Evolutionary conservation across 2,329 filamentous ascomycete genomes (phyloP), one percentile per base, ranked within the genome.

Genomic region (Ophiostoma sp.): DNA sequence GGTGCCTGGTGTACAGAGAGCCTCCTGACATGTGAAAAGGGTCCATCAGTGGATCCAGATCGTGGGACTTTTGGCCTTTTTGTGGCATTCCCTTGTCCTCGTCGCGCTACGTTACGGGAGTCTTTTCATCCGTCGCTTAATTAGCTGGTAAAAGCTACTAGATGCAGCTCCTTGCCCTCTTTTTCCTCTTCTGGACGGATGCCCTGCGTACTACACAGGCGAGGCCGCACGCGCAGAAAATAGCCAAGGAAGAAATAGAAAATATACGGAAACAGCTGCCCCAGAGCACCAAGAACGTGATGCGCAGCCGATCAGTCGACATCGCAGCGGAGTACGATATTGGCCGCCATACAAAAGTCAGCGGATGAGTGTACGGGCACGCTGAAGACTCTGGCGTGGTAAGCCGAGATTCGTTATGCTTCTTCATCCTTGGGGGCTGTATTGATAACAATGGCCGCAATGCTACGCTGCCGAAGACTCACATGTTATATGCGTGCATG

Each of bases 1-100:
- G 27, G 49, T 55, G 42, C 8, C 8, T 27, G 49, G n/a, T 14
- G 14, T 14, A 55, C 27, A 27, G 9, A 16, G 18, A 41, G 5
- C 27, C 27, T 27, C 27, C 36, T 68, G 67, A 68, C 67, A 68
- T 68, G 67, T 68, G 67, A 68, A 68, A 65, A 42, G 62, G 67
- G 67, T 60, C 63, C 63, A 14, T 38, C 49, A 55, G 49, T 55
- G 49, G 49, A 55, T 27, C 47, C 49, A 11, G 49, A 55, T 27
- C 49, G 49, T 55, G 49, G 45, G 18, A 55, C 49, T 18, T 55
- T 27, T 55, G 42, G 14, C 42, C 9, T 45, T 45, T 11, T 36
- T 63, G 60, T n/a, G 47, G 14, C 12, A 49, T n/a, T 49, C 16
- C n/a, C 49, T 27, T 64, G 16, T 47, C 16, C 41, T 18, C 14